Evolutionary conservation across 2,329 filamentous ascomycete genomes (phyloP).

Genomic region (Beauveria pseudobassiana): DNA sequence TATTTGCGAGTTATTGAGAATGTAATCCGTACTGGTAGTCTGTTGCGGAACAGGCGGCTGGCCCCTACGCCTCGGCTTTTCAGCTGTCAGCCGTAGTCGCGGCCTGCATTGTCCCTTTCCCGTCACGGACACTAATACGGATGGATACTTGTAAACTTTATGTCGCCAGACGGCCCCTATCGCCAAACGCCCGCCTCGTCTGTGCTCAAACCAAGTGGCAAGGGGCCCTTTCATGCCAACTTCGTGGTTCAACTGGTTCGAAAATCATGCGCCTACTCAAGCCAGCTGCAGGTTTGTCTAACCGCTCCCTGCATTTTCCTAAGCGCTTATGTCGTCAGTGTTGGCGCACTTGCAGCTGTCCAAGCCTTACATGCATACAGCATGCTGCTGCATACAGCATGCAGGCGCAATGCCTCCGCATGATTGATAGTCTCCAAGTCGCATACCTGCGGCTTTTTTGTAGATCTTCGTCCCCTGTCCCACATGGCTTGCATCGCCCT

Average conservation of each 20-base stretch:
- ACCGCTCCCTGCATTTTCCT: background rate
- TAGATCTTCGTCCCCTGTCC: background rate
- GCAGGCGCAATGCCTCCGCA: background rate
- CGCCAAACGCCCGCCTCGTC: background rate
- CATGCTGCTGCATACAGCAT: background rate
- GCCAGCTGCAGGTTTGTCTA: background rate
- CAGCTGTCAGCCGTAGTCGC: background rate
- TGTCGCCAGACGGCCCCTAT: background rate
- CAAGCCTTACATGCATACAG: too few relatives aligned
- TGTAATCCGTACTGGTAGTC: background rate
- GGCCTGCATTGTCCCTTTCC: background rate
- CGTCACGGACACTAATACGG: background rate
- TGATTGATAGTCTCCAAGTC: too few relatives aligned
- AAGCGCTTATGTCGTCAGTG: background rate
- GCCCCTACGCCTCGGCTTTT: background rate
- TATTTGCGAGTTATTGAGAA: background rate
- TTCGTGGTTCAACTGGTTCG: background rate
- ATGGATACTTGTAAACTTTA: background rate
- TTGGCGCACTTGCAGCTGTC: too few relatives aligned
- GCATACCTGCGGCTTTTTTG: background rate
- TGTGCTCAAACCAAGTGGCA: background rate
- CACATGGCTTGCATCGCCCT: background rate
- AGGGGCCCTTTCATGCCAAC: background rate
- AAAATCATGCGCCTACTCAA: background rate
- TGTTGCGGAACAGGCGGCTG: background rate